A percentile compares a stretch with the other conserved stretches of the same genome.
Conservation (phyloP, 495 filamentous ascomycete genomes). For the Podospora sp. region DNA sequence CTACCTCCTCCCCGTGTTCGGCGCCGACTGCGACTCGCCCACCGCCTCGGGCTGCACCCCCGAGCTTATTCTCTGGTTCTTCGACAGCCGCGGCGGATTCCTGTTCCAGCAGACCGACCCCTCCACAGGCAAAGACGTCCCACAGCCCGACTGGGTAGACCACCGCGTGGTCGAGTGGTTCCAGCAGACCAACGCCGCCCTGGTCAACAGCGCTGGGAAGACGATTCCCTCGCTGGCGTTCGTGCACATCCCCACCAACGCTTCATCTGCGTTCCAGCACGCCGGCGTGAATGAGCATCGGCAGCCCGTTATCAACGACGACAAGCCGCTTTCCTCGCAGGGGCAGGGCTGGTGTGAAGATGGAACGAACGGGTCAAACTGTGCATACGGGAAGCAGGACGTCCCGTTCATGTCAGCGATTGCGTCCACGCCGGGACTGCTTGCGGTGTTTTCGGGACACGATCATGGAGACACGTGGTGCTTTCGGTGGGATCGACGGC, state of each 20-base stretch:
- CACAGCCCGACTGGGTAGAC: constrained; percentile 51
- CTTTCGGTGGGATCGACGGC: constrained; percentile 44
- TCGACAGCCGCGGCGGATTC: constrained; percentile 68
- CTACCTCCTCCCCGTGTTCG: constrained; percentile 62
- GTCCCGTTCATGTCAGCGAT: constrained; percentile 67
- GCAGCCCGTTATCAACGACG: constrained; percentile 69
- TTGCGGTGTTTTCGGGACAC: constrained; percentile 68
- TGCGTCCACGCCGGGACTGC: constrained; percentile 55
- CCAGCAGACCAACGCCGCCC: constrained; percentile 43
- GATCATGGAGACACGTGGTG: constrained; percentile 75
- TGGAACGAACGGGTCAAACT: constrained; percentile 44
- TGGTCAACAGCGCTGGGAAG: constrained; percentile 40
- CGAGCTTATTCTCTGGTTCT: constrained; percentile 70
- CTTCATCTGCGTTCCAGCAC: constrained; percentile 58
- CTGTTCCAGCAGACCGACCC: constrained; percentile 51
- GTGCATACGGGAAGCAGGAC: constrained; percentile 59
- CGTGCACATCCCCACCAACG: constrained; percentile 70
- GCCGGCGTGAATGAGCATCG: constrained; percentile 39
- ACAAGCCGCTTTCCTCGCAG: constrained; percentile 54
- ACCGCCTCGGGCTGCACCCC: constrained; percentile 27
- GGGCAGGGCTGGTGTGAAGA: constrained; percentile 54
- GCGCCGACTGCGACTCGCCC: constrained; percentile 25
- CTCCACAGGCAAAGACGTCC: constrained; percentile 29
- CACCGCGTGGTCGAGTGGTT: constrained; percentile 64
- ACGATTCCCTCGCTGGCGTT: constrained; percentile 68